These are phyloP conservation scores for Pyrus betulifolia DNA, from an alignment of 306 rosid genomes.

Conservation along the genomic window DNA sequence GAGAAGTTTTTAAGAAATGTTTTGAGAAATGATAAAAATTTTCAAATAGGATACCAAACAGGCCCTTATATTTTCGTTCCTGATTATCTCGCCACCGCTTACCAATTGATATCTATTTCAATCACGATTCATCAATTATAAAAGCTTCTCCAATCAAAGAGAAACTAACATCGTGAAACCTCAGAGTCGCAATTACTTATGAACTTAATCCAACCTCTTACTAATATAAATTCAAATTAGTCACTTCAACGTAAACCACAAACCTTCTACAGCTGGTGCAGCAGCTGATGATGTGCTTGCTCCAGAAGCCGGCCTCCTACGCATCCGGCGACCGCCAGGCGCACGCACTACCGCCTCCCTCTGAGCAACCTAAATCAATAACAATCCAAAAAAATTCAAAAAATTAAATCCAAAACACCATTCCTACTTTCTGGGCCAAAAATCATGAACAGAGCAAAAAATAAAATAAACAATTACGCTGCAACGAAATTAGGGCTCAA, in stretches of 20 bases:
- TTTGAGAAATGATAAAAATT: too few species aligned
- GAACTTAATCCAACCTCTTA: not conserved
- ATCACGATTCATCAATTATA: not conserved
- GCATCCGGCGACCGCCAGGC: slow-evolving; percentile 72
- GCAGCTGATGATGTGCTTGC: slow-evolving; percentile 69
- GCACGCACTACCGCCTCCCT: slow-evolving; percentile 75
- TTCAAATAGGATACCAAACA: too few species aligned
- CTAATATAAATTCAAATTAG: not conserved
- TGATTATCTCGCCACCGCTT: not conserved
- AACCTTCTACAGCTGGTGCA: slow-evolving; percentile 57
- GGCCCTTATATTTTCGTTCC: not conserved
- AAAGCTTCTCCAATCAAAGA: not conserved
- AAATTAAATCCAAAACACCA: not conserved
- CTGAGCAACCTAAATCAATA: slow-evolving; percentile 48
- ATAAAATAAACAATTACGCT: not conserved
- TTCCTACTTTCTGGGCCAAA: not conserved
- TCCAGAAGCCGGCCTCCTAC: slow-evolving; percentile 78
- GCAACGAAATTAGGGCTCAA: not conserved
- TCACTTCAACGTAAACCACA: not conserved
- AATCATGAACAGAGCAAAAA: too few species aligned
- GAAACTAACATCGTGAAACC: not conserved
- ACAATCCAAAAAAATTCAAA: not conserved
- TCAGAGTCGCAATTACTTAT: not conserved
- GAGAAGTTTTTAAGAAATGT: too few species aligned
- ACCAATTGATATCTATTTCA: not conserved